Evolutionary conservation across 1,139 yeast genomes (phyloP), one percentile per base, ranked within the genome.

Genomic region (Kodamaea sp.): DNA sequence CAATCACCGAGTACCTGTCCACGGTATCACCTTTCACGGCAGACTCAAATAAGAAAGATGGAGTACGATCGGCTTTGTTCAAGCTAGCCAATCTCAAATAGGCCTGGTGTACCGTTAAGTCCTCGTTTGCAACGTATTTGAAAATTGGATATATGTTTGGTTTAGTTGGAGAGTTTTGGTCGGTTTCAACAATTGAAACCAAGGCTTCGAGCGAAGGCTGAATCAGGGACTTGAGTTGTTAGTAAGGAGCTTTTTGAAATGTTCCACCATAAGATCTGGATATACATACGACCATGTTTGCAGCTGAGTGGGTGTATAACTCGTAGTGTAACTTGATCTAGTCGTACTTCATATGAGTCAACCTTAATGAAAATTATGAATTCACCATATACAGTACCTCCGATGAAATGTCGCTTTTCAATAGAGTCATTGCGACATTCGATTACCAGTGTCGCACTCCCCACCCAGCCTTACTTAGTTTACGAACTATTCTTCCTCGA

Each of bases 1-100:
- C 98, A 55, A 92, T 82, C 57, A 89, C 90, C 1, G 97, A 86
- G 59, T 83, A 92, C 45, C 98, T 72, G 43, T 86, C 96, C 25
- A 92, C 80, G 35, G 85, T 80, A 53, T 90, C 96, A 30, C 96
- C 96, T 39, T 88, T 87, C 42, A 78, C 76, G 2, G 97, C 92
- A 41, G 94, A 80, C 57, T 92, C 98, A 47, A 92, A 77, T 40
- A 92, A 66, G 51, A 92, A 90, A 4, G 95, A 83, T 26, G 83
- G 84, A 1, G 73, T 53, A 48, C 84, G 74, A 7, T 66, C 55
- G n/a, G 59, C 44, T 36, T 80, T 73, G 40, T 88, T 88, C 34
- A 90, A 77, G 33, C 78, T 70, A 5, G 95, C 83, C 37, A 92
- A 71, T 59, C 84, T 86, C 55, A 94, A 68, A 57, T 90, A 92